Conservation (phyloP, 2,329 filamentous ascomycete species). For the Fusarium oligoseptatum region DNA sequence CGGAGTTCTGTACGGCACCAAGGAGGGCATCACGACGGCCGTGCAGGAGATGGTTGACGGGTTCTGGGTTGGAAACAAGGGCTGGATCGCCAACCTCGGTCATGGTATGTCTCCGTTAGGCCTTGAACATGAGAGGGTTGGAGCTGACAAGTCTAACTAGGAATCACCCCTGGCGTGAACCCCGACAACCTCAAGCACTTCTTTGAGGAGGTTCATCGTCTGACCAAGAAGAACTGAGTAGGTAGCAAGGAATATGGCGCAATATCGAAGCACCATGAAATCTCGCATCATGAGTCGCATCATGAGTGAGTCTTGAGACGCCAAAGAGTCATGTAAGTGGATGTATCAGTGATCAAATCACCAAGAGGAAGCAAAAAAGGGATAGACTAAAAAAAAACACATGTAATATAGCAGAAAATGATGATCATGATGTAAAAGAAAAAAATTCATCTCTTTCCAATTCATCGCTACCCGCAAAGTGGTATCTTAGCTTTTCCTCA, state of each 20-base stretch:
- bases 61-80: conserved; percentile 83
- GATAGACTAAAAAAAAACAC: conserved; percentile 29
- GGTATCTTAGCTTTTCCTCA: conserved; percentile 42
- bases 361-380: conserved; percentile 11
- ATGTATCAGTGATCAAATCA: conserved; percentile 10
- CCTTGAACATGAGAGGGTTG: neutral
- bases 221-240: conserved; percentile 62
- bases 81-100: conserved; percentile 97
- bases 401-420: conserved; percentile 39
- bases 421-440: conserved; percentile 16
- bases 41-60: conserved; percentile 90
- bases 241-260: neutral
- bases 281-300: neutral
- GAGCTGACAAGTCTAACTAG: conserved; percentile 63
- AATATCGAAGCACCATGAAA: conserved; percentile 8
- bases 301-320: neutral
- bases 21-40: conserved; percentile 82
- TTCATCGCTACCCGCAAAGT: conserved; percentile 27
- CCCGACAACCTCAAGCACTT: conserved; percentile 94
- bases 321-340: neutral
- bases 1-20: conserved; percentile 89
- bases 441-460: conserved; percentile 20
- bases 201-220: conserved; percentile 89
- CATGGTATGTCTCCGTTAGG: conserved; percentile 74
- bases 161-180: conserved; percentile 94